Conservation (phyloP, 352 stramenopile species). For the Saprolegnia parasitica region DNA sequence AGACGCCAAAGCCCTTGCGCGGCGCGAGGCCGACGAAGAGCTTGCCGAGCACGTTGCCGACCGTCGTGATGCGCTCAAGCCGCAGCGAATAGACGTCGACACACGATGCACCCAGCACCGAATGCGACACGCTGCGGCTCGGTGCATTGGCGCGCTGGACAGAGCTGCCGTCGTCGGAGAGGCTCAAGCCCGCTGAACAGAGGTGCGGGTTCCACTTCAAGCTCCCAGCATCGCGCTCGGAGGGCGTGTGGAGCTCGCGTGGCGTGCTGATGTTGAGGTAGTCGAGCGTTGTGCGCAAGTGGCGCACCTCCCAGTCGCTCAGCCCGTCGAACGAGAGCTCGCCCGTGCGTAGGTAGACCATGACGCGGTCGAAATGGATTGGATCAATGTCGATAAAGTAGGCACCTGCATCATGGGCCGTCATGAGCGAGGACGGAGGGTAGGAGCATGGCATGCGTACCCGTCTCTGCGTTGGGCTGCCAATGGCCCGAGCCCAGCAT, state of each 20-base stretch:
- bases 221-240: not conserved
- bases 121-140: constrained; percentile 1
- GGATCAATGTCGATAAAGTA: constrained; percentile 31
- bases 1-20: constrained; percentile 13
- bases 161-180: not conserved
- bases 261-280: constrained; percentile 26
- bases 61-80: constrained; percentile 3
- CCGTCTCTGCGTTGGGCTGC: constrained; percentile 8
- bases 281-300: constrained; percentile 20
- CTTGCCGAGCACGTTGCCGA: constrained; percentile 15
- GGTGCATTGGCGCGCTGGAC: not conserved
- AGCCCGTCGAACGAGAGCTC: constrained; percentile 28
- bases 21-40: constrained; percentile 16
- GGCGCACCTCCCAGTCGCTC: not conserved
- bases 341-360: constrained; percentile 24
- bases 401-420: not conserved
- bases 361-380: constrained; percentile 27
- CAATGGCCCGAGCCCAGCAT: constrained; percentile 26
- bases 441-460: not conserved
- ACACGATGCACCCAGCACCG: not conserved
- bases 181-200: not conserved
- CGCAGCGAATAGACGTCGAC: constrained; percentile 7
- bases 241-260: not conserved
- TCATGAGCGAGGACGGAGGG: no score
- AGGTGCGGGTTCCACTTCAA: constrained; percentile 4